phyloP scores from a whole-genome alignment of 257 asterid species.

The Solanum pimpinellifolium region DNA sequence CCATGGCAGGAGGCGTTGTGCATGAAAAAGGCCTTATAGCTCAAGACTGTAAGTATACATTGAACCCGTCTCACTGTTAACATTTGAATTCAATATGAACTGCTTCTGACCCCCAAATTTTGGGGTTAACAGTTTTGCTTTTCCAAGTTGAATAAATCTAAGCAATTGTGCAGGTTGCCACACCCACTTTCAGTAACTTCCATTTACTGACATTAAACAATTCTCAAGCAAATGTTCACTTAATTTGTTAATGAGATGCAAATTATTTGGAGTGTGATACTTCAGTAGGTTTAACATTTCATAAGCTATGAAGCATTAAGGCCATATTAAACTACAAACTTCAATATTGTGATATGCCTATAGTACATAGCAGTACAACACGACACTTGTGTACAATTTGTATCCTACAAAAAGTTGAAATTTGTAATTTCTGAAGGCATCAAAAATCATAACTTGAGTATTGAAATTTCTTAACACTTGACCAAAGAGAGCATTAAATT shows the following conservation, averaged over 20 bases:
- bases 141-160: background rate
- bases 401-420: background rate
- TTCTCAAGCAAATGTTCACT: background rate
- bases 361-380: background rate
- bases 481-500: background rate
- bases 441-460: background rate
- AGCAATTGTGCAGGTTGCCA: background rate
- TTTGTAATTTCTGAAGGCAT: background rate
- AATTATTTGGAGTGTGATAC: background rate
- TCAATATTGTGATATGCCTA: background rate
- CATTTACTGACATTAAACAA: background rate
- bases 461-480: background rate
- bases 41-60: slow-evolving; percentile 51
- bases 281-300: too few relatives aligned
- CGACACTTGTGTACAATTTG: background rate
- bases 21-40: slow-evolving; percentile 90
- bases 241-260: background rate
- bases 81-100: background rate
- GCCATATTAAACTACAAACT: background rate
- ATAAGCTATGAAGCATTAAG: background rate
- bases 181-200: background rate
- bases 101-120: background rate
- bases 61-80: background rate
- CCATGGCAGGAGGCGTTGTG: slow-evolving; percentile 71
- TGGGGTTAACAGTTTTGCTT: background rate